Base-by-base conservation (phyloP, 1,139 yeast species). In the Sugiyamaella sp. region DNA sequence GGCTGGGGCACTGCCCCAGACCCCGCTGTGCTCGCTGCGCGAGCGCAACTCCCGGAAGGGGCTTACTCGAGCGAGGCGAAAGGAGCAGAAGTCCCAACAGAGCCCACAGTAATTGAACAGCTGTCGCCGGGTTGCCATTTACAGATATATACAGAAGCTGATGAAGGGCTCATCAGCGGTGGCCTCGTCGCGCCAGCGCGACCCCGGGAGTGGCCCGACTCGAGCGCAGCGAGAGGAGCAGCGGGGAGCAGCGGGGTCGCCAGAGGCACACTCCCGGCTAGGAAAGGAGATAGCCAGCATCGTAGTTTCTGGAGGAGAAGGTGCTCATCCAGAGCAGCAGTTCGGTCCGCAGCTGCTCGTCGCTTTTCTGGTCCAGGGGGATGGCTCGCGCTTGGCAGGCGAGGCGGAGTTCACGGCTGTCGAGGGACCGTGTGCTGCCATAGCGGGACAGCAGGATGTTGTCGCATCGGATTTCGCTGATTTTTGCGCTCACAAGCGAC, bases 361-460 rank as follows among this genome's bases (percentile, higher is more conserved):
- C 52, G 1, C 47, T 12, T 19, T 46, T 49, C 8, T 45, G 46
- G 9, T 33, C 38, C n/a, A 49, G 24, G 10, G 60, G 22, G 29
- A 68, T 65, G 10, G 65, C 71, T 38, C 73, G 60, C 12, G 60
- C 63, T 8, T 61, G 61, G 42, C 71, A 65, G 1, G 72, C 72
- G 42, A 58, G 53, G 1, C 53, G 56, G 10, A 69, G 50, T 49
- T 69, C 73, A 8, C 42, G 57, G 9, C 55, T 54, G 38, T 60
- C 58, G 51, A 69, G 59, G 3, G 53, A 57, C 59, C 66, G 58
- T 2, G 63, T 68, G 14, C 71, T 68, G 6, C 71, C 71, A 54
- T 62, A 66, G 25, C 65, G 55, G 12, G 65, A 60, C 37, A 69
- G 60, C 32, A 69, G 61, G 14, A 60, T 47, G 52, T 67, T 62